These are phyloP conservation scores for Cutaneotrichosporon dermatis DNA, from an alignment of 1,284 basidiomycete species.

Conservation along the genomic window DNA sequence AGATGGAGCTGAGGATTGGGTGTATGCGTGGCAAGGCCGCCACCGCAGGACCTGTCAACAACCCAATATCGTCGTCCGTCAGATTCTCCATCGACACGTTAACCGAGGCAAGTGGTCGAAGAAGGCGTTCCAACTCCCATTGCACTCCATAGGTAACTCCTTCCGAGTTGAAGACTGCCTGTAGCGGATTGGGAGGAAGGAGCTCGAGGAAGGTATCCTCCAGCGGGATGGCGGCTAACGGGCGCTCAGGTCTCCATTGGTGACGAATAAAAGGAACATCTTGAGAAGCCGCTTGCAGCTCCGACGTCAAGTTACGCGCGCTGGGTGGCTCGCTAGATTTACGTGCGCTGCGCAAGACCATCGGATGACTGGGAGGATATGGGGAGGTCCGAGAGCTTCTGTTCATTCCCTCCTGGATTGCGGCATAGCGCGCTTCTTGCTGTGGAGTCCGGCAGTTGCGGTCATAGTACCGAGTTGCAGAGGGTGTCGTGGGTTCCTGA, in stretches of 20 bases:
- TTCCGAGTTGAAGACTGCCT: slow-evolving; percentile 15
- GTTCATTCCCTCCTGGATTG: not conserved
- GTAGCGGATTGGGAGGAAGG: slow-evolving; percentile 20
- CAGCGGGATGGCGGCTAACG: not conserved
- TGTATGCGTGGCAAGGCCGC: slow-evolving; percentile 11
- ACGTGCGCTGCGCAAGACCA: not conserved
- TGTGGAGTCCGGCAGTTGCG: not conserved
- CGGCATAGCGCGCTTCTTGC: not conserved
- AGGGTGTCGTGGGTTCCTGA: not conserved
- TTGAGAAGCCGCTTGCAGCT: not conserved
- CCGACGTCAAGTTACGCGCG: not conserved
- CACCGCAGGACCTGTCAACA: slow-evolving; percentile 14
- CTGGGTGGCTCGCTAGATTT: not conserved
- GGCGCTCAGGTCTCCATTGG: not conserved
- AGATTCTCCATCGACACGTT: slow-evolving; percentile 17
- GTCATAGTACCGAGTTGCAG: not conserved
- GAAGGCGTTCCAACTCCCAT: slow-evolving; percentile 31
- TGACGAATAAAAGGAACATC: not conserved
- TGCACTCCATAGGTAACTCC: slow-evolving; percentile 29
- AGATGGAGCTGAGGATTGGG: not conserved
- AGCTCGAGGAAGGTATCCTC: slow-evolving; percentile 13
- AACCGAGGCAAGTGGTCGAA: slow-evolving; percentile 6
- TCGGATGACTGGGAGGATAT: not conserved
- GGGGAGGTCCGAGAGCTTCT: not conserved
- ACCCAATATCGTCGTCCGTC: slow-evolving; percentile 13